Base-by-base conservation (phyloP, 75 land plant genomes). In the Chamaecyparis obtusa region DNA sequence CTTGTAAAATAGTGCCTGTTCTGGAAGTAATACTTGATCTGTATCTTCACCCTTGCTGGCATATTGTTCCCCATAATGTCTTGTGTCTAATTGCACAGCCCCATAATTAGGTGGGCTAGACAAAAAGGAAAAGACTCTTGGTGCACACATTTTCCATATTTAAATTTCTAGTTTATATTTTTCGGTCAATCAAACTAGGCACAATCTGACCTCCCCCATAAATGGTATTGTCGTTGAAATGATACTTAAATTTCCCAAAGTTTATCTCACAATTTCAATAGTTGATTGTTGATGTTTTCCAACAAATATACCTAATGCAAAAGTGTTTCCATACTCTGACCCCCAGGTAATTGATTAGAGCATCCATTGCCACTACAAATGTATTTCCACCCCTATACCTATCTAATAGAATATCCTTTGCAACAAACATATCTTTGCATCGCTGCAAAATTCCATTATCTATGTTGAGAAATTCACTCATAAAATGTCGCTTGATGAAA, bases 31-130 rank as follows among this genome's bases (percentile, higher is more conserved):
- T 85, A 97, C 99, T 84, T 88, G 95, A 84, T 98, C 99, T 80
- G 99, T 97, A 93, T 98, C 99, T 89, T 95, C 98, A 85, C 99
- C 93, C 88, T 93, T 97, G 90, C 99, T 98, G 39, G 99, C 97
- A 96, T 98, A 98, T 88, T 98, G 99, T 86, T 98, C 99, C 27
- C 99, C 99, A 92, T 98, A 98, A 48, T 99, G 90, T 89, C 93
- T 89, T 13, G 99, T 98, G 88, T 98, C 99, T 72, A 98, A 90
- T 83, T 97, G 99, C 49, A 99, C 99, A 92, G 99, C 91, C 86
- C 99, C 99, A 90, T 97, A 96, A 89, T 98, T 99, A 89, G 99
- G 99, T 86, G 99, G 94, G 86, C 99, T 99, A 87, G 99, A 98
- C 74, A 98, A 89, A 86, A 98, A 98, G 13, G 99, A 95, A 89